Evolutionary conservation across 2,329 filamentous ascomycete species (phyloP).

Genomic region (Fusarium floridanum): DNA sequence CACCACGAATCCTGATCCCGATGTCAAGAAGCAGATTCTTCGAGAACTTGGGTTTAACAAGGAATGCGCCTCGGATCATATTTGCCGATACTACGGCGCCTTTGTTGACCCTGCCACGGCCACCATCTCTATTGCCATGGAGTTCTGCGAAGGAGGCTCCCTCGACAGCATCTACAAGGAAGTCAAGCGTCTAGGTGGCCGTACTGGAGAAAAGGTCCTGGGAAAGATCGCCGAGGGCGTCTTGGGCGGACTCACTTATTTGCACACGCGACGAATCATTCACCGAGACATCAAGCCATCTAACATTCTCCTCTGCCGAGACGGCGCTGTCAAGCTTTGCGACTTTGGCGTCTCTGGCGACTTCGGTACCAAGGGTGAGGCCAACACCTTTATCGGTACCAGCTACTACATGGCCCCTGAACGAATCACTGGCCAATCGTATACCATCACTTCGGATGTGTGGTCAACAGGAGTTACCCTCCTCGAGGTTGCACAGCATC

Average conservation of each 20-base stretch:
- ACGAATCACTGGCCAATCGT: conserved; percentile 95
- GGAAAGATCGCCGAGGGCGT: conserved; percentile 98
- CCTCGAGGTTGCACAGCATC: conserved; percentile 98
- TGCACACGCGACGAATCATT: conserved; percentile 96
- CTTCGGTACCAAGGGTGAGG: conserved; percentile 98
- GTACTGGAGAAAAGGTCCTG: conserved; percentile 96
- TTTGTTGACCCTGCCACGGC: conserved; percentile 97
- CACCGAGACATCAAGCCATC: conserved; percentile 99
- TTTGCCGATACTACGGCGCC: conserved; percentile 96
- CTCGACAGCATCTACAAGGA: conserved; percentile 98
- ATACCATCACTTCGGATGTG: conserved; percentile 98
- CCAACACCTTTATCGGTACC: conserved; percentile 98
- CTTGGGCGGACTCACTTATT: conserved; percentile 91
- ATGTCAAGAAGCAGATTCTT: conserved; percentile 98
- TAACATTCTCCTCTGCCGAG: conserved; percentile 93
- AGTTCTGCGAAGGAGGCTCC: conserved; percentile 97
- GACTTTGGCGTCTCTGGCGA: conserved; percentile 98
- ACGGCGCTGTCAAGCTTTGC: conserved; percentile 95
- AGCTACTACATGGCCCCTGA: conserved; percentile 99
- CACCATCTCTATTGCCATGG: conserved; percentile 98
- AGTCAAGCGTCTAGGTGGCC: conserved; percentile 93
- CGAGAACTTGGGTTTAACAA: conserved; percentile 98
- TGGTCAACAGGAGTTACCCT: conserved; percentile 98
- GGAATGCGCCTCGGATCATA: conserved; percentile 94
- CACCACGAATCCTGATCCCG: conserved; percentile 96